A percentile compares a stretch with the other conserved stretches of the same genome.
Evolutionary conservation across 2,329 filamentous ascomycete genomes (phyloP).

Genomic region (Trichoderma endophyticum): DNA sequence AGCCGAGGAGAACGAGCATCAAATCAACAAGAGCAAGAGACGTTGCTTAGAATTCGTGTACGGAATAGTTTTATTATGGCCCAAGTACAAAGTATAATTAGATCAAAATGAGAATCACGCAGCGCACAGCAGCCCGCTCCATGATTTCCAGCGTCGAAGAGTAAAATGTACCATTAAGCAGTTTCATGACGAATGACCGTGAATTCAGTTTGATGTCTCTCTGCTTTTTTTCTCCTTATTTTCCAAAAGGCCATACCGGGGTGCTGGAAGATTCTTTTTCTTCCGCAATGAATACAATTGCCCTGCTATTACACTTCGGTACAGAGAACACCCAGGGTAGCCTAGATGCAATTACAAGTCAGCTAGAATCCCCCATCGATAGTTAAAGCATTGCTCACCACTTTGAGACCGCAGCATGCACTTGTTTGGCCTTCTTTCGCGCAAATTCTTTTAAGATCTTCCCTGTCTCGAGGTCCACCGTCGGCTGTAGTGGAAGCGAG

Average conservation of each 20-base stretch:
- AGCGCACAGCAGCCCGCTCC: neutral
- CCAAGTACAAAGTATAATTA: neutral
- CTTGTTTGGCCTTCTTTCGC: neutral
- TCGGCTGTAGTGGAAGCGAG: neutral
- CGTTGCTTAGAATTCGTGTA: neutral
- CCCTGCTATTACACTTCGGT: no score
- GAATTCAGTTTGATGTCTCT: neutral
- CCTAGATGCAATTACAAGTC: neutral
- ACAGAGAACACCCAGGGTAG: no score
- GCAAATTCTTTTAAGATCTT: neutral
- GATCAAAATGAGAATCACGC: neutral
- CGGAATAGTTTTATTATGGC: neutral
- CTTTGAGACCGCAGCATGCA: conserved; percentile 13
- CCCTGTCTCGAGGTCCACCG: no score
- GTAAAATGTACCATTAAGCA: neutral
- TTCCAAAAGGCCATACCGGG: neutral
- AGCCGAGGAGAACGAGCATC: neutral
- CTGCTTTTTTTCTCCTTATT: neutral
- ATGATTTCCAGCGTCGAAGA: neutral
- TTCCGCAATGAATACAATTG: neutral
- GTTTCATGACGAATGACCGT: neutral
- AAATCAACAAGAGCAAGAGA: no score
- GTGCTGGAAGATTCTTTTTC: neutral
- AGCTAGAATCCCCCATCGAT: neutral
- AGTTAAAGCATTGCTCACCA: conserved; percentile 10